Evolutionary conservation across 306 rosid species (phyloP), one percentile per base, ranked within the genome.

Genomic region (Pueraria montana): DNA sequence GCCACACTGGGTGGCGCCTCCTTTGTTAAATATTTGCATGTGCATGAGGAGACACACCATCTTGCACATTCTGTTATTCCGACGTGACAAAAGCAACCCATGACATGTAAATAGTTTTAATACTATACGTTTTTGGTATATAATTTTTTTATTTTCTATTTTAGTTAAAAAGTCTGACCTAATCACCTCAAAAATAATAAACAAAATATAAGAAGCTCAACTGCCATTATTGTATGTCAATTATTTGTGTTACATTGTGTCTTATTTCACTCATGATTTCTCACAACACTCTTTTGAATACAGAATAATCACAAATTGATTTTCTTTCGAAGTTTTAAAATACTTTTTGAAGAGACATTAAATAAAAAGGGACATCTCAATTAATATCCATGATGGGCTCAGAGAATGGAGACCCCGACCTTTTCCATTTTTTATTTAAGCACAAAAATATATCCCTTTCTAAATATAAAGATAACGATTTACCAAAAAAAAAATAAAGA

Each of bases 201-300:
- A 74, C 84, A 71, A n/a, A n/a, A n/a, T n/a, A n/a, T n/a, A 86
- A 86, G 7, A 86, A 91, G 84, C 83, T 87, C 87, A 84, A 76
- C 81, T 69, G 73, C 88, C 52, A 87, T 74, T 87, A 87, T 90
- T 89, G 66, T 83, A 86, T 88, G 83, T 88, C 90, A 74, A 80
- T 67, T 85, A 59, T n/a, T n/a, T n/a, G n/a, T n/a, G n/a, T n/a
- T n/a, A n/a, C n/a, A n/a, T n/a, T n/a, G n/a, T 84, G 81, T 69
- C 88, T 78, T 74, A 78, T 74, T 84, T 72, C 86, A 72, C 81
- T 45, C 81, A 65, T 83, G 67, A 84, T 77, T 81, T 6, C 40
- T 84, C 80, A 61, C 67, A 74, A 70, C 26, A n/a, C 66, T 50
- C 72, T 86, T 86, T 43, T 81, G 62, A 77, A 69, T 64, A 84